These are phyloP conservation scores for Coniella vitis DNA, from an alignment of 2,329 filamentous ascomycete species.

Conservation along the genomic window DNA sequence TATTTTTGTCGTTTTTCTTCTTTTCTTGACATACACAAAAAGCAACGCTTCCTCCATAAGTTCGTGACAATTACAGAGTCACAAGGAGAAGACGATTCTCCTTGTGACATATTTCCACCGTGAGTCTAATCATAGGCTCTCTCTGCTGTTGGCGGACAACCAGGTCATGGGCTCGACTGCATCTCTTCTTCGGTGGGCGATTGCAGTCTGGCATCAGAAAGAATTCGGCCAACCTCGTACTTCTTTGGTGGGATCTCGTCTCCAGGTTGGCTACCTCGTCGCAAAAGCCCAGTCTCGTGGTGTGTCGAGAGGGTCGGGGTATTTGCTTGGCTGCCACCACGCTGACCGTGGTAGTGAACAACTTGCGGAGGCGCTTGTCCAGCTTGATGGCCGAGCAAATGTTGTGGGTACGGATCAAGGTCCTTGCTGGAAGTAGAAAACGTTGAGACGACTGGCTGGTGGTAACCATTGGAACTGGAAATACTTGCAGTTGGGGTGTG, in stretches of 20 bases:
- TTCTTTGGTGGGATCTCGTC: slow-evolving; percentile 25
- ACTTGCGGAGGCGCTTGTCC: slow-evolving; percentile 60
- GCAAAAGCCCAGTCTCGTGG: slow-evolving; percentile 39
- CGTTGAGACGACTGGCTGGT: slow-evolving; percentile 60
- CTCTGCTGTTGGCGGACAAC: neutral
- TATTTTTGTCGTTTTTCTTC: neutral
- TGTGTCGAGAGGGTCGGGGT: slow-evolving; percentile 52
- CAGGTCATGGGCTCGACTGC: slow-evolving; percentile 11
- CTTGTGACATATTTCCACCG: neutral
- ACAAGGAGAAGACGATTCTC: neutral
- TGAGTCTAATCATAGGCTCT: neutral
- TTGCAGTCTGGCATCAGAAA: slow-evolving; percentile 31
- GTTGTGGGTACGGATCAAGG: slow-evolving; percentile 60
- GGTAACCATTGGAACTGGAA: slow-evolving; percentile 52
- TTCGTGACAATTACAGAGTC: slow-evolving; percentile 16
- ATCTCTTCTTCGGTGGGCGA: slow-evolving; percentile 23
- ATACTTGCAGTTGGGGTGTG: slow-evolving; percentile 40
- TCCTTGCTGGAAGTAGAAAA: slow-evolving; percentile 67
- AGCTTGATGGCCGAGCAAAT: slow-evolving; percentile 54
- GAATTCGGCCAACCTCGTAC: slow-evolving; percentile 33
- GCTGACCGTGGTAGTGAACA: slow-evolving; percentile 60
- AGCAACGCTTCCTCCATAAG: slow-evolving; percentile 12
- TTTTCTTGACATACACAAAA: neutral
- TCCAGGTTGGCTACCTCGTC: slow-evolving; percentile 43
- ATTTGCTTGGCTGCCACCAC: slow-evolving; percentile 60